Evolutionary conservation across 768 basidiomycete genomes (phyloP).

Genomic region (Leccinellum rugosiceps): DNA sequence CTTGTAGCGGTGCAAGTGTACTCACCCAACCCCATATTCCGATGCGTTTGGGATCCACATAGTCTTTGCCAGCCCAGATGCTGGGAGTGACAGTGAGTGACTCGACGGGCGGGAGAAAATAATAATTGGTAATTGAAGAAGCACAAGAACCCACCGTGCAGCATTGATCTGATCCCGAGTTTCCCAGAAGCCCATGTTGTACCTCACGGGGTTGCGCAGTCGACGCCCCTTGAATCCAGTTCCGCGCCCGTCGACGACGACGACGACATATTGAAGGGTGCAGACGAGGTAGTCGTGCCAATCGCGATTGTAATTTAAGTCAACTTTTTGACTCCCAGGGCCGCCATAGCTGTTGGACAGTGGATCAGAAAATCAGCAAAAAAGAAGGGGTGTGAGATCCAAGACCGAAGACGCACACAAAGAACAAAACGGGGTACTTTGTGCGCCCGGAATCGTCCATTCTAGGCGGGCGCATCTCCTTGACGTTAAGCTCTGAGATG

Average conservation of each 20-base stretch:
- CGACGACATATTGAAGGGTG: slow-evolving; percentile 77
- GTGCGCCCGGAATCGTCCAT: slow-evolving; percentile 96
- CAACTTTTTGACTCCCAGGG: slow-evolving; percentile 78
- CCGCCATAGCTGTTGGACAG: slow-evolving; percentile 73
- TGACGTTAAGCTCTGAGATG: slow-evolving; percentile 75
- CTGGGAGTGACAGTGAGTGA: slow-evolving; percentile 33
- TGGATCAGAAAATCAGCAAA: slow-evolving; percentile 5
- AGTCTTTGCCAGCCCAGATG: slow-evolving; percentile 80
- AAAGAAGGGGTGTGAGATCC: not conserved
- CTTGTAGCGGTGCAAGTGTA: slow-evolving; percentile 1
- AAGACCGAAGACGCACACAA: slow-evolving; percentile 49
- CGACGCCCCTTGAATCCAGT: slow-evolving; percentile 88
- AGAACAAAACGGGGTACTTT: slow-evolving; percentile 93
- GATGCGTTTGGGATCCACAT: slow-evolving; percentile 84
- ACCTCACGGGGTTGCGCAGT: slow-evolving; percentile 84
- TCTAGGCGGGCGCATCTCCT: slow-evolving; percentile 86
- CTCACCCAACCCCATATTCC: slow-evolving; percentile 98
- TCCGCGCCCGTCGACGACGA: slow-evolving; percentile 89
- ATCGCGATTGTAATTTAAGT: slow-evolving; percentile 62
- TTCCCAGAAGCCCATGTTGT: slow-evolving; percentile 87
- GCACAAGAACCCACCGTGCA: slow-evolving; percentile 54
- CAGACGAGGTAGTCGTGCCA: slow-evolving; percentile 90
- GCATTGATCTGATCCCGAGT: slow-evolving; percentile 86
- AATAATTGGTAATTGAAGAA: slow-evolving; percentile 1
- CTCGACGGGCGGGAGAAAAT: not conserved